Conservation (phyloP, 2,329 filamentous ascomycete genomes). For the Corinectria fuckeliana region DNA sequence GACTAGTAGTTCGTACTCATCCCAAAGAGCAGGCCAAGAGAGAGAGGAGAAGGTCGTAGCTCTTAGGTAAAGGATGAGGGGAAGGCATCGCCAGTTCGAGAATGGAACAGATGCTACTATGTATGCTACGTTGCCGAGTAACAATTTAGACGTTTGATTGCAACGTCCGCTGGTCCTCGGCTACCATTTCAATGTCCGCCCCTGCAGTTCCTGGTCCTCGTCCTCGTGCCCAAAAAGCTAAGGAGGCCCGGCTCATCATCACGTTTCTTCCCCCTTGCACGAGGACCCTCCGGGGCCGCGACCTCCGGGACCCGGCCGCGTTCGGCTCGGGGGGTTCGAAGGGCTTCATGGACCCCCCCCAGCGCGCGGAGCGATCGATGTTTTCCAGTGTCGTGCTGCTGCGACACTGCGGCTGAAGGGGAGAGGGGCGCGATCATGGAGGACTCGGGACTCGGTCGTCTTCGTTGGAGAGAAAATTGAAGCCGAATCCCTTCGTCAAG, state of each 20-base stretch:
- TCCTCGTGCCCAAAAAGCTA: slow-evolving; percentile 13
- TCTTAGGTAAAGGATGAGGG: slow-evolving; percentile 3
- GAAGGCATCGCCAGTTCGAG: background rate
- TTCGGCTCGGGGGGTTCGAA: background rate
- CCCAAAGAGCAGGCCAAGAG: slow-evolving; percentile 17
- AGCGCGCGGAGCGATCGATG: slow-evolving; percentile 2
- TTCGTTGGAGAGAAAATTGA: background rate
- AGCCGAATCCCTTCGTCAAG: background rate
- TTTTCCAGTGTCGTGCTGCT: slow-evolving; percentile 12
- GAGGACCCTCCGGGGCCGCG: background rate
- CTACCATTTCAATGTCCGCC: slow-evolving; percentile 9
- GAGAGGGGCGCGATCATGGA: background rate
- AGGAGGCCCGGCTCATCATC: slow-evolving; percentile 2
- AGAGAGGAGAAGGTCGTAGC: background rate
- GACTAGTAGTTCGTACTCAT: slow-evolving; percentile 13
- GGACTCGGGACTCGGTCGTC: background rate
- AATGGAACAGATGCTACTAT: background rate
- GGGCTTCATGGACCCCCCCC: background rate
- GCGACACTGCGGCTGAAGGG: slow-evolving; percentile 19
- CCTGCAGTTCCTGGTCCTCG: background rate
- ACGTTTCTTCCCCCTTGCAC: slow-evolving; percentile 10
- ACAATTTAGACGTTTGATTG: slow-evolving; percentile 1
- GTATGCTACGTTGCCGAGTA: slow-evolving; percentile 6
- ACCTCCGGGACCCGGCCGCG: slow-evolving; percentile 5
- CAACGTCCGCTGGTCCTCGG: slow-evolving; percentile 17